Base-by-base conservation (phyloP, 805 yeast genomes). In the Starmera amethionina region DNA sequence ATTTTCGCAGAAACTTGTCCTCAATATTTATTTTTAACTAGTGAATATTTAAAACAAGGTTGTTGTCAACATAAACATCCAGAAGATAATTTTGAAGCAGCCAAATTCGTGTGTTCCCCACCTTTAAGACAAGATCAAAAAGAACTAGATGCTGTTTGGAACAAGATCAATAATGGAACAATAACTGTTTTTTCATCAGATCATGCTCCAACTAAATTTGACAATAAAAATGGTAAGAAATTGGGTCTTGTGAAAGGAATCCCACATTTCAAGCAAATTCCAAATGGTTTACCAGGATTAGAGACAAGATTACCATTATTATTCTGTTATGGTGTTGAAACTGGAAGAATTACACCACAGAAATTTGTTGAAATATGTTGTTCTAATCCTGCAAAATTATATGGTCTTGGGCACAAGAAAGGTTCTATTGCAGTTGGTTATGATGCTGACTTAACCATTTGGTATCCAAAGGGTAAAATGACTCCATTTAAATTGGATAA, bases 81-180 rank as follows among this genome's bases (percentile, higher is more conserved):
- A 4, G 50, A 47, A 8, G 72, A 67, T 37, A 40, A 48, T 10
- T 70, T 68, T 45, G 67, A 62, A 44, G 75, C 74, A 6, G 74
- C 75, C n/a, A 70, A 70, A 50, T 66, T 63, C 45, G 62, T 70
- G 16, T 70, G 75, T 46, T 70, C 75, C 1, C 75, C 75, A 2
- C 75, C 75, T 3, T 46, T 70, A 38, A 60, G 75, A 49, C 65
- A 63, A 37, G 56, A 59, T 15, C 55, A 52, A 13, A 53, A 50
- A 19, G 72, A 69, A 32, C 50, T 67, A 29, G 64, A 64, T 7
- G 71, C 65, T 9, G 67, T 70, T 19, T 70, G 75, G 75, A 60
- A 52, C 36, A 64, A 62, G 4, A 59, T 70, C 39, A 59, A 62
- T 37, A 69, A 70, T 44, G 75, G 74, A 7, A 68, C 75, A 0